Conservation (phyloP, 139 green algal species). For the Eudorina sp. region DNA sequence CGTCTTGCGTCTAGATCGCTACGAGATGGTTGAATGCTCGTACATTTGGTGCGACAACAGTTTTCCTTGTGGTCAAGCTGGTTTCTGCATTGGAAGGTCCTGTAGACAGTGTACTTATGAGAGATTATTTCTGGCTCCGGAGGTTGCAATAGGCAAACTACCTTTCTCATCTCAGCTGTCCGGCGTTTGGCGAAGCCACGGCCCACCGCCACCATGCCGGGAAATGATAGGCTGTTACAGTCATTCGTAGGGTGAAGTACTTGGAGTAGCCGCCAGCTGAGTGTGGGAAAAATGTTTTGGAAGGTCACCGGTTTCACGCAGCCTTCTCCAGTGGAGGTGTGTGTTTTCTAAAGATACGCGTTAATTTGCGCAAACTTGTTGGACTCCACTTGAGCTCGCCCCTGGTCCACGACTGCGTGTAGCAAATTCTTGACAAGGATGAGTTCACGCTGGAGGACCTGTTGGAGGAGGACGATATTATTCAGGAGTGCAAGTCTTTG, state of each 20-base stretch:
- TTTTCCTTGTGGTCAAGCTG: no score
- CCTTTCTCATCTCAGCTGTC: background rate
- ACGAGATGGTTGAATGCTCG: background rate
- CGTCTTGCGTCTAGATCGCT: background rate
- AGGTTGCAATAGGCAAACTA: no score
- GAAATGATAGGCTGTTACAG: background rate
- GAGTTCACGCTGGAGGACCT: conserved; percentile 93
- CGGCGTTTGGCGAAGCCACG: conserved; percentile 7
- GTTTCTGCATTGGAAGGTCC: no score
- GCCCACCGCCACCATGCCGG: conserved; percentile 30
- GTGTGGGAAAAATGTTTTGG: conserved; percentile 77
- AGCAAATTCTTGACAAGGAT: conserved; percentile 93
- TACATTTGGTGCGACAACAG: no score
- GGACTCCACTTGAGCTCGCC: background rate
- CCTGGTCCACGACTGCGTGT: conserved; percentile 49
- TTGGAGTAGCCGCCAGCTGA: background rate
- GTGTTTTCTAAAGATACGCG: background rate
- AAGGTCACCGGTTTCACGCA: conserved; percentile 75
- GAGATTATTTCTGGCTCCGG: no score
- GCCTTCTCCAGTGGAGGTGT: conserved; percentile 72
- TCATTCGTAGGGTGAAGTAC: conserved; percentile 1
- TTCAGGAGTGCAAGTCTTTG: conserved; percentile 94
- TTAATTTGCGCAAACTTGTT: no score
- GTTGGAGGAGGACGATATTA: conserved; percentile 94
- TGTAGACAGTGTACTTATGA: no score